A percentile compares a stretch with the other conserved stretches of the same genome.
phyloP scores from a whole-genome alignment of 1,284 basidiomycete species.

The Coniophora puteana region DNA sequence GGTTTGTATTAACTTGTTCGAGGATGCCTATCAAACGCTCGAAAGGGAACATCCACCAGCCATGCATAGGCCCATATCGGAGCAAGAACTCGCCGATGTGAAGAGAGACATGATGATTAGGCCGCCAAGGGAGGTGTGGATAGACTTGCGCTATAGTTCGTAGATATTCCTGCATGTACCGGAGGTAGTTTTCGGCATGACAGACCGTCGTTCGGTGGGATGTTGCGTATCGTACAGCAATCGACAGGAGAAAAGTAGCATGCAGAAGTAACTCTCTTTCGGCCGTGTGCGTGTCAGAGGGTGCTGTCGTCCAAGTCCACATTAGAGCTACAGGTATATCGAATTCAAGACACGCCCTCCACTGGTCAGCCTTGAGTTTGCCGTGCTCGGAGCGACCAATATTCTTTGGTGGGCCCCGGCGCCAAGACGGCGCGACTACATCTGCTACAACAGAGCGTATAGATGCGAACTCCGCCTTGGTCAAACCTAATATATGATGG shows the following conservation, averaged over 20 bases:
- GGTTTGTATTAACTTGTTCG: constrained; percentile 16
- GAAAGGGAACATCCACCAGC: constrained; percentile 23
- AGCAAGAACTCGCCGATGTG: constrained; percentile 16
- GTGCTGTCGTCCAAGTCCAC: too few species aligned
- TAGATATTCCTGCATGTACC: constrained; percentile 11
- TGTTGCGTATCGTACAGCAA: constrained; percentile 3
- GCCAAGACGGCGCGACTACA: background rate
- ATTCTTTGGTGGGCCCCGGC: background rate
- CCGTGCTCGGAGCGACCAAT: background rate
- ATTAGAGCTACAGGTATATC: constrained; percentile 2
- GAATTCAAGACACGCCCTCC: constrained; percentile 1
- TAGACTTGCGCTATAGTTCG: constrained; percentile 1
- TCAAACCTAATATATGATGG: too few species aligned
- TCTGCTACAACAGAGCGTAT: too few species aligned
- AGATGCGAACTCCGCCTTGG: too few species aligned
- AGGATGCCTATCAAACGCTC: constrained; percentile 19
- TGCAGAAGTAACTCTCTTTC: constrained; percentile 1
- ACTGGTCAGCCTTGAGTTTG: too few species aligned
- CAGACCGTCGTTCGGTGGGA: constrained; percentile 4
- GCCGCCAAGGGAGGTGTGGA: constrained; percentile 6
- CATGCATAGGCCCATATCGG: constrained; percentile 17
- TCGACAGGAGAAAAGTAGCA: constrained; percentile 6
- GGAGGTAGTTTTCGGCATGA: constrained; percentile 4
- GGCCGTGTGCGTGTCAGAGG: too few species aligned
- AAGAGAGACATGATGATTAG: constrained; percentile 15